Evolutionary conservation across 495 filamentous ascomycete species (phyloP).

Genomic region (Penicillium robsamsonii): DNA sequence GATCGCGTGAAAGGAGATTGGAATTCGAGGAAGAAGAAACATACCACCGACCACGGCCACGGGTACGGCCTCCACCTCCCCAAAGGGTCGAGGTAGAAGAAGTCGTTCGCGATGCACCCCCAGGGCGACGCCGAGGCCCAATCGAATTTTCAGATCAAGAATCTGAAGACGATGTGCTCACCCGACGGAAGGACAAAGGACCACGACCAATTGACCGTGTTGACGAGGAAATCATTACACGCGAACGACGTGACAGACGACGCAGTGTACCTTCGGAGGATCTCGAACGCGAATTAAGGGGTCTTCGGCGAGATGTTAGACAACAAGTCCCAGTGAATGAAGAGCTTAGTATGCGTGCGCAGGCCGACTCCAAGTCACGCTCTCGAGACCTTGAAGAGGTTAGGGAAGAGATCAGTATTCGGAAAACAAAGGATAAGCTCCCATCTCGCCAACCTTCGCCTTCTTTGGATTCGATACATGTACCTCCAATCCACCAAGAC

Average conservation of each 20-base stretch:
- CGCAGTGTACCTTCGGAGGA: slow-evolving; percentile 3
- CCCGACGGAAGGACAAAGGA: slow-evolving; percentile 4
- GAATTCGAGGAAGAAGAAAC: slow-evolving; percentile 25
- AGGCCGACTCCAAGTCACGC: slow-evolving; percentile 16
- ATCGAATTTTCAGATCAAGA: not conserved
- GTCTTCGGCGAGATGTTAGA: not conserved
- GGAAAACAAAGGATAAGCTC: slow-evolving; percentile 12
- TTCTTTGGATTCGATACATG: slow-evolving; percentile 58
- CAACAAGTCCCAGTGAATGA: slow-evolving; percentile 11
- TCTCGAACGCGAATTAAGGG: slow-evolving; percentile 4
- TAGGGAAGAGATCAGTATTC: slow-evolving; percentile 19
- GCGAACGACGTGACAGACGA: slow-evolving; percentile 6
- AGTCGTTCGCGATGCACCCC: not conserved
- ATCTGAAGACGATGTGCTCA: not conserved
- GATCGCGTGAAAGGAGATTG: slow-evolving; percentile 22
- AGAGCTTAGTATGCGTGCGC: slow-evolving; percentile 17
- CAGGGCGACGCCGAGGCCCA: not conserved
- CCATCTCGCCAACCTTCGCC: slow-evolving; percentile 37
- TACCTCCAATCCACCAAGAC: slow-evolving; percentile 72
- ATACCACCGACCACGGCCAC: slow-evolving; percentile 12
- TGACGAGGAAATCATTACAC: not conserved
- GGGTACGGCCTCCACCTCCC: slow-evolving; percentile 12
- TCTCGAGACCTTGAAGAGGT: slow-evolving; percentile 17
- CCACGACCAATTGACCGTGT: not conserved
- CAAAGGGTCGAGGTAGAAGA: slow-evolving; percentile 17